Evolutionary conservation across 768 basidiomycete genomes (phyloP).

Genomic region (Kwoniella dendrophila): DNA sequence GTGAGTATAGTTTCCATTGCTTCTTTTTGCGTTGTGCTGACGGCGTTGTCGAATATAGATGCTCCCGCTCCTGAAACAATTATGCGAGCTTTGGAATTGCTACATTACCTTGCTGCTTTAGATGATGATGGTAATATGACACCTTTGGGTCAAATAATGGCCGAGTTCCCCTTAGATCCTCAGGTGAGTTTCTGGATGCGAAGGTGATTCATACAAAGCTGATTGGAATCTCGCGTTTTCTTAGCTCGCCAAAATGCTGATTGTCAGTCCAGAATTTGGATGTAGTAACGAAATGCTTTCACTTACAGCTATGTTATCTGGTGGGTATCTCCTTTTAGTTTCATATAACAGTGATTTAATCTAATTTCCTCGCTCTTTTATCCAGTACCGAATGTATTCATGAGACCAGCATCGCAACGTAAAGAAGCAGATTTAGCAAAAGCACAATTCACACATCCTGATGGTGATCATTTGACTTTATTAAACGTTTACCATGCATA

Average conservation of each 20-base stretch:
- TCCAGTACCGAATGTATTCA: conserved; percentile 88
- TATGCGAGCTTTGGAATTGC: conserved; percentile 91
- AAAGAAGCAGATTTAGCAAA: conserved; percentile 93
- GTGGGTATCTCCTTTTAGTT: background rate
- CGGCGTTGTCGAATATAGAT: conserved; percentile 58
- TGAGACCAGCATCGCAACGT: conserved; percentile 81
- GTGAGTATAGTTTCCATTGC: conserved; percentile 26
- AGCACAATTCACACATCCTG: conserved; percentile 81
- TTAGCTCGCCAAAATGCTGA: conserved; percentile 90
- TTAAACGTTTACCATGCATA: conserved; percentile 96
- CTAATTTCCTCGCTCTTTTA: conserved; percentile 1
- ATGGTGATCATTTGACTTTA: conserved; percentile 93
- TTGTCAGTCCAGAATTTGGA: conserved; percentile 89
- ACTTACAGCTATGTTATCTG: conserved; percentile 92
- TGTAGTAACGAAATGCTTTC: conserved; percentile 95
- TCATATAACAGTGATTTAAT: conserved; percentile 28
- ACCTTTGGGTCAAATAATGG: conserved; percentile 84
- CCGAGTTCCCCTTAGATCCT: conserved; percentile 98
- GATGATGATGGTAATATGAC: conserved; percentile 94
- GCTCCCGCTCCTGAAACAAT: conserved; percentile 94
- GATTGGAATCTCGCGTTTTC: background rate
- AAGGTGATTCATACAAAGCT: background rate
- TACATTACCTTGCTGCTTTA: conserved; percentile 88
- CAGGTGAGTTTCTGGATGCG: conserved; percentile 62
- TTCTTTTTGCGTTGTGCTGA: conserved; percentile 17